A percentile compares a stretch with the other conserved stretches of the same genome.
phyloP scores from a whole-genome alignment of 192 early-diverging fungal species.

The Kappamyces sp. region DNA sequence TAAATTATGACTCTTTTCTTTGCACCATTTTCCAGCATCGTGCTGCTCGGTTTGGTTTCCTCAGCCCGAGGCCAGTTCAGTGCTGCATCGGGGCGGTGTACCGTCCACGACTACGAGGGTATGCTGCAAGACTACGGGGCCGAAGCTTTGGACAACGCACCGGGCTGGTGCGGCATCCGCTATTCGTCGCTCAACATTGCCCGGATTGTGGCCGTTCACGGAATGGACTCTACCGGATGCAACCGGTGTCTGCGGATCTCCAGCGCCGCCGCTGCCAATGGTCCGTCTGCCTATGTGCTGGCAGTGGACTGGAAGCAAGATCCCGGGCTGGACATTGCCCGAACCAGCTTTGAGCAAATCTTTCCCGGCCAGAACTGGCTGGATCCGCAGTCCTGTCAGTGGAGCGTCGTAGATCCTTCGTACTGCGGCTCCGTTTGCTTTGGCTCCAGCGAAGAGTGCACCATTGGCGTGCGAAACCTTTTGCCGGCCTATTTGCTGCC shows the following conservation, averaged over 20 bases:
- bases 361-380: slow-evolving; percentile 3
- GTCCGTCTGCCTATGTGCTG: slow-evolving; percentile 9
- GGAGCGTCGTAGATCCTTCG: background rate
- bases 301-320: background rate
- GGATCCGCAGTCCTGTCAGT: background rate
- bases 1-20: no score
- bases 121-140: background rate
- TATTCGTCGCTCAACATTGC: slow-evolving; percentile 16
- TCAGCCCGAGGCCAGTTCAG: no score
- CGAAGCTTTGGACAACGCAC: slow-evolving; percentile 10
- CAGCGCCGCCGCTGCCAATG: background rate
- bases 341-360: background rate
- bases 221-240: background rate
- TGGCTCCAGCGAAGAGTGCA: slow-evolving; percentile 2
- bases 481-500: slow-evolving; percentile 10
- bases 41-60: no score
- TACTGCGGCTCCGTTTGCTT: slow-evolving; percentile 6
- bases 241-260: slow-evolving; percentile 13
- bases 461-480: background rate
- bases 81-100: no score
- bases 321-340: slow-evolving; percentile 4
- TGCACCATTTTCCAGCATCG: no score
- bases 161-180: slow-evolving; percentile 20
- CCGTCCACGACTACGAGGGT: no score
- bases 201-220: slow-evolving; percentile 13